Evolutionary conservation across 495 filamentous ascomycete genomes (phyloP), one percentile per base, ranked within the genome.

Genomic region (Aspergillus kassunensis): DNA sequence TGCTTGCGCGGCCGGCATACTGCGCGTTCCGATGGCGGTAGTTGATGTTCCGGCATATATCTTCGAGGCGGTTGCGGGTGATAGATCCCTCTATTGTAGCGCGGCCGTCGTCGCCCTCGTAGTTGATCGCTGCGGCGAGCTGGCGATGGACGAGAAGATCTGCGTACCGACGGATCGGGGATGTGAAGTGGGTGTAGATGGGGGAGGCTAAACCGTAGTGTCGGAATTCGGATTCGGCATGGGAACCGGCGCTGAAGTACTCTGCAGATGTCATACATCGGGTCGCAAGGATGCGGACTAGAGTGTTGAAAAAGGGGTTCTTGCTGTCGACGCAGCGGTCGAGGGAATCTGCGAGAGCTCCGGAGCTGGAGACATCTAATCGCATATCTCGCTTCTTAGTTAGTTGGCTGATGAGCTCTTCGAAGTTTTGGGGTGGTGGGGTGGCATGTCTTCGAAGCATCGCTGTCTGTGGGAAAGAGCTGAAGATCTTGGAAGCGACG

Each of bases 191-290:
- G 1, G 93, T 98, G 75, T 98, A 98, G 63, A 98, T 98, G 57
- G 95, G 90, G 8, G 83, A 88, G 0, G 93, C 93, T 2, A 98
- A 79, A 51, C 93, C 95, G 69, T 98, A 98, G 68, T 98, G 93
- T 27, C 91, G 81, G 81, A 95, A 98, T 57, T 97, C 93, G 1
- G 89, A 83, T 65, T 92, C 91, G 0, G 90, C 81, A 63, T 96
- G 90, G 2, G 90, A 91, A 53, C 93, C 93, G 0, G 90, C 83
- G 71, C 88, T 91, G 73, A 97, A 97, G 75, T 98, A 98, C 69
- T 97, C 95, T 51, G 93, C 93, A 27, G 91, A 91, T 74, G 95
- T 95, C 95, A 98, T 97, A 82, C 93, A 98, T 24, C 93, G 85
- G 10, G 95, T 98, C 8, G 93, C 93, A 70, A 98, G 82, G 72